These are phyloP conservation scores for Pontederia paniculata DNA, from an alignment of 176 grass and related monocot species.

Conservation along the genomic window DNA sequence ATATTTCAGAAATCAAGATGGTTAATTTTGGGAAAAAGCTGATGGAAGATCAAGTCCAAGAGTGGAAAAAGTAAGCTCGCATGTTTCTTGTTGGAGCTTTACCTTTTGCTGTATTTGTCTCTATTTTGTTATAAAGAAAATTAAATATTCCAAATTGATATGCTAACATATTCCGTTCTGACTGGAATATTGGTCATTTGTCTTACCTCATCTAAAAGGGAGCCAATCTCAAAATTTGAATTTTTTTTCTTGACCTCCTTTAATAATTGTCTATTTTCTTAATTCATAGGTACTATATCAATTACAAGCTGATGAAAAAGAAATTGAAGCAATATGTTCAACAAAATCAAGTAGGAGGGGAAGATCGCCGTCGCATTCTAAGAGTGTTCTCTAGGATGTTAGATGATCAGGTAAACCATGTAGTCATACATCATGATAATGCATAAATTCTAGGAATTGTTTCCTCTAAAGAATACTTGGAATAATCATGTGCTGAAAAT, in stretches of 20 bases:
- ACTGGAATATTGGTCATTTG: too few species aligned
- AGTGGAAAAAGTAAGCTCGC: constrained; percentile 1
- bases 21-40: constrained; percentile 18
- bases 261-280: constrained; percentile 3
- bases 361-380: constrained; percentile 44
- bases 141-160: background rate
- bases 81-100: background rate
- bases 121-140: background rate
- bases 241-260: background rate
- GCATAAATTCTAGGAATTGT: too few species aligned
- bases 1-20: constrained; percentile 9
- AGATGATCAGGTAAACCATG: constrained; percentile 59
- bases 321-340: constrained; percentile 86
- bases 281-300: constrained; percentile 62
- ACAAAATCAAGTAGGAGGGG: constrained; percentile 42
- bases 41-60: constrained; percentile 9
- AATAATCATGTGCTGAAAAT: too few species aligned
- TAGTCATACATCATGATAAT: background rate
- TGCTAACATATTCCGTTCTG: background rate
- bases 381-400: constrained; percentile 85
- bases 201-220: too few species aligned
- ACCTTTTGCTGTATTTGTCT: background rate
- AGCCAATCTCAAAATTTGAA: background rate
- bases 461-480: too few species aligned
- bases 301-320: constrained; percentile 99